Evolutionary conservation across 257 asterid species (phyloP).

Genomic region (Rehmannia glutinosa): DNA sequence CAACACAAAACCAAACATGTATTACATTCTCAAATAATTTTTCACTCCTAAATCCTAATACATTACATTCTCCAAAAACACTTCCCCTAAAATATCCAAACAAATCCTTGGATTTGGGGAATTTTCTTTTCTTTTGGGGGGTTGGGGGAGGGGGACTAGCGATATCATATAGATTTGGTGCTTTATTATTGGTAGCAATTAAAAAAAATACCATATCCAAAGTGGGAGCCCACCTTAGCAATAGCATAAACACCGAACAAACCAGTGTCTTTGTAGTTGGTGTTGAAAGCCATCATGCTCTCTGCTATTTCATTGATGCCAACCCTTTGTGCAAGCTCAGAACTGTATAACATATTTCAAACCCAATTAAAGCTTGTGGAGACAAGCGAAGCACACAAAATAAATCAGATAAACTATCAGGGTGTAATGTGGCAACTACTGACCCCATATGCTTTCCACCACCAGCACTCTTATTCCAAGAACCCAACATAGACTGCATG

Average conservation of each 20-base stretch:
- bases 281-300: constrained; percentile 88
- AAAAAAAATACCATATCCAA: neutral
- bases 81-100: neutral
- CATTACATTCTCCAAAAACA: neutral
- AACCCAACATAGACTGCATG: constrained; percentile 79
- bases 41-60: too few species aligned
- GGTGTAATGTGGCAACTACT: constrained; percentile 12
- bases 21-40: neutral
- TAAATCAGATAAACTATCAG: neutral
- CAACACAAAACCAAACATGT: neutral
- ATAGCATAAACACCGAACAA: constrained; percentile 85
- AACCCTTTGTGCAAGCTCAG: constrained; percentile 67
- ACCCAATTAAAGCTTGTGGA: constrained; percentile 18
- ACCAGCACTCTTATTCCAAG: constrained; percentile 71
- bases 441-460: constrained; percentile 94
- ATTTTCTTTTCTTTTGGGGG: too few species aligned
- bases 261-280: constrained; percentile 89
- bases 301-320: constrained; percentile 78
- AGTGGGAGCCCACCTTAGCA: constrained; percentile 57
- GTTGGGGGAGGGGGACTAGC: neutral
- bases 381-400: neutral
- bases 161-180: neutral
- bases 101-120: neutral
- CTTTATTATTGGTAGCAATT: neutral
- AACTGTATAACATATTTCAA: constrained; percentile 36